Percentiles rank a stretch among this genome's conserved stretches.
Conservation (phyloP, 352 stramenopile species). For the Pythium periplocum region DNA sequence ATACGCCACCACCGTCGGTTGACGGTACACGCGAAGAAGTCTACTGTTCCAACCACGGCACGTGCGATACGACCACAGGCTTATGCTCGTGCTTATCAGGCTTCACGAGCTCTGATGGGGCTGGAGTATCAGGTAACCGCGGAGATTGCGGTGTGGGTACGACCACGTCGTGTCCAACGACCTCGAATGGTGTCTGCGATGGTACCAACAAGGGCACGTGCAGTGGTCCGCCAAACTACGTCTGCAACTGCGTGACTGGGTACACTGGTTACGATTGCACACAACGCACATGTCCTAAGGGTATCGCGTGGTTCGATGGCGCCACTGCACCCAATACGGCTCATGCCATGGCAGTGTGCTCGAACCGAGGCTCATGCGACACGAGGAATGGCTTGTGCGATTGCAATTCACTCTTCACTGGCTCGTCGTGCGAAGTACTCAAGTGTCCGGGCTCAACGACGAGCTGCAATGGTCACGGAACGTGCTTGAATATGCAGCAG, state of each 20-base stretch:
- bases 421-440: constrained; percentile 66
- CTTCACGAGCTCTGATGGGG: constrained; percentile 58
- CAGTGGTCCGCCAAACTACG: constrained; percentile 29
- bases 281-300: constrained; percentile 40
- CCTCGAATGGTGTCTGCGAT: constrained; percentile 32
- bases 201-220: constrained; percentile 31
- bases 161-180: constrained; percentile 31
- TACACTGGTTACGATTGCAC: constrained; percentile 59
- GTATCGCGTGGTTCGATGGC: constrained; percentile 63
- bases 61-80: constrained; percentile 51
- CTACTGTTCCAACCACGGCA: constrained; percentile 84
- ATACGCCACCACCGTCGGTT: constrained; percentile 3
- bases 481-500: constrained; percentile 73
- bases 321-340: constrained; percentile 42
- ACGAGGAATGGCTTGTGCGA: constrained; percentile 42
- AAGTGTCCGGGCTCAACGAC: constrained; percentile 27
- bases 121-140: constrained; percentile 22
- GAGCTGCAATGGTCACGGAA: constrained; percentile 63
- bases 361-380: constrained; percentile 54
- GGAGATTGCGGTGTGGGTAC: constrained; percentile 46
- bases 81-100: constrained; percentile 63
- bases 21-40: constrained; percentile 44
- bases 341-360: constrained; percentile 43
- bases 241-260: constrained; percentile 57
- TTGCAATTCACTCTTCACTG: constrained; percentile 71